Evolutionary conservation across 148 eudicot genomes (phyloP).

Genomic region (Persicaria tinctoria): DNA sequence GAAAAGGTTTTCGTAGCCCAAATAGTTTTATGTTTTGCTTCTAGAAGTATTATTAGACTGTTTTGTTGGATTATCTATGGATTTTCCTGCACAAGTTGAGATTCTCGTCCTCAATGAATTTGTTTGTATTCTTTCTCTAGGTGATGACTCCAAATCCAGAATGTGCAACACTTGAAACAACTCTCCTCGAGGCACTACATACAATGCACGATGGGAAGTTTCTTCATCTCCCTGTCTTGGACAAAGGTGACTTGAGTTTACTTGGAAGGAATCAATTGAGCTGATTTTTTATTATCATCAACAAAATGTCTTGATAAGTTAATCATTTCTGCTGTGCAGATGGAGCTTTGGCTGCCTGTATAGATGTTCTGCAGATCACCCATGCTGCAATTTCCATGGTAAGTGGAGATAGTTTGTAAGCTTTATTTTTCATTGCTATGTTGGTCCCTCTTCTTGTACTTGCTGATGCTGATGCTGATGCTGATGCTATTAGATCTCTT

Average conservation of each 20-base stretch:
- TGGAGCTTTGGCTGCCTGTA: slow-evolving; percentile 63
- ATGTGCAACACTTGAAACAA: slow-evolving; percentile 52
- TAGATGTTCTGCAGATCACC: slow-evolving; percentile 91
- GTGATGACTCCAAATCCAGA: slow-evolving; percentile 70
- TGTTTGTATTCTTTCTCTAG: slow-evolving; percentile 23
- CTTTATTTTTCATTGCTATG: not conserved
- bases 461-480: not conserved
- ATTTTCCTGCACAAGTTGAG: not conserved
- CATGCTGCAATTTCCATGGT: slow-evolving; percentile 97
- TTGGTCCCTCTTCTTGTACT: not conserved
- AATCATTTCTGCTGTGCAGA: slow-evolving; percentile 31
- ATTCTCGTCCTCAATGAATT: not conserved
- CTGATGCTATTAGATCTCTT: not conserved
- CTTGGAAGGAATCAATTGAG: not conserved
- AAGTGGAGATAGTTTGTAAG: slow-evolving; percentile 10
- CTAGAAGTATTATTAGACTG: not conserved
- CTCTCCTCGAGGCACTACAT: slow-evolving; percentile 62
- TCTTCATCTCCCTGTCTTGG: slow-evolving; percentile 60
- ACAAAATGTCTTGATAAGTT: not conserved
- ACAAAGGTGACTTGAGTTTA: slow-evolving; percentile 33
- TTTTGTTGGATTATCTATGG: not conserved
- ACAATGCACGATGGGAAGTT: slow-evolving; percentile 71
- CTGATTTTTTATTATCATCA: not conserved
- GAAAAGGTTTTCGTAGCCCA: slow-evolving; percentile 59
- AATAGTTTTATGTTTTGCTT: not conserved